Conservation (phyloP, 2,329 filamentous ascomycete species). For the Fusarium sp. region DNA sequence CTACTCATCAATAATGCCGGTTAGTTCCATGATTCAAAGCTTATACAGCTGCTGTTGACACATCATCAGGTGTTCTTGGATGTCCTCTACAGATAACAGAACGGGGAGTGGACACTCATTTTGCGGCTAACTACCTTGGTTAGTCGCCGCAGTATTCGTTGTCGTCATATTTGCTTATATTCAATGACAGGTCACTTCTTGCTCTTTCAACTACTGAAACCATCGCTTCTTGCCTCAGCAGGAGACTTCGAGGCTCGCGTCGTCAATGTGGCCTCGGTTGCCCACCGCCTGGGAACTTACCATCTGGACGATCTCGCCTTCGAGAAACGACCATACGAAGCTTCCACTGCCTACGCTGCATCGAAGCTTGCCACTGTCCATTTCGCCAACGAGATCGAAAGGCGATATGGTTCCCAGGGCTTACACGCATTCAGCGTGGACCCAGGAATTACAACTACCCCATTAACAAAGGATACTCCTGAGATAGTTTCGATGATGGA, state of each 20-base stretch:
- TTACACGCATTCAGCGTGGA: conserved; percentile 1
- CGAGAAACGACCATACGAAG: not conserved
- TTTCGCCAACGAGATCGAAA: not conserved
- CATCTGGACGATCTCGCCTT: not conserved
- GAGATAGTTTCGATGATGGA: not conserved
- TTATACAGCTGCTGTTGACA: too few species aligned
- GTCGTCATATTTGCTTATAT: not conserved
- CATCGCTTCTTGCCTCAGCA: not conserved
- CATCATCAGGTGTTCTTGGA: not conserved
- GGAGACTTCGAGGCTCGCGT: not conserved
- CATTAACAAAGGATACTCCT: not conserved
- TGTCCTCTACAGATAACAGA: not conserved
- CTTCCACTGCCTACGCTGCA: not conserved
- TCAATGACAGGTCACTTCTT: not conserved
- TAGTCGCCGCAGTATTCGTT: not conserved
- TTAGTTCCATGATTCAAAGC: not conserved
- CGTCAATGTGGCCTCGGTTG: not conserved
- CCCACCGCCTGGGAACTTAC: not conserved
- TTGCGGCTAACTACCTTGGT: conserved; percentile 3
- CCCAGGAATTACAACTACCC: not conserved
- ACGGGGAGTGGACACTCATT: not conserved
- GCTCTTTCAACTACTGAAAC: not conserved
- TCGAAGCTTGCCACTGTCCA: not conserved
- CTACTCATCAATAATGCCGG: not conserved
- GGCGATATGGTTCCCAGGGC: not conserved